Conservation (phyloP, 78 protist genomes). For the Chrysochromulina tobinii region DNA sequence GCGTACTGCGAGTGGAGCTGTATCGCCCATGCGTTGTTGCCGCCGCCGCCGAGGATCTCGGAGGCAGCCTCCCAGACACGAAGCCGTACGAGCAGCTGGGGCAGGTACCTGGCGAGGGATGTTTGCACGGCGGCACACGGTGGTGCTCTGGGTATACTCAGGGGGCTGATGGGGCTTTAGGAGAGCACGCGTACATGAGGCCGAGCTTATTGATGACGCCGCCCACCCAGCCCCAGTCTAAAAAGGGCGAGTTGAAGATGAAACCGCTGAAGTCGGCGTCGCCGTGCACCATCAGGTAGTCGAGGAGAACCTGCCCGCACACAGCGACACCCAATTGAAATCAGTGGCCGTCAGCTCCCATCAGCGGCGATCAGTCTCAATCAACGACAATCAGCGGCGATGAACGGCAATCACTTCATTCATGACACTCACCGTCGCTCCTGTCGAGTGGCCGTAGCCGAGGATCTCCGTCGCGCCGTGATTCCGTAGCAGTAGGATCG, state of each 20-base stretch:
- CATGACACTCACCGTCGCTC: background rate
- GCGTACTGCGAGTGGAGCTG: background rate
- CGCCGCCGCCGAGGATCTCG: background rate
- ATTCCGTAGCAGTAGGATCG: background rate
- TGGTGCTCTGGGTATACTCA: too few relatives aligned
- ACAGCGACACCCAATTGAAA: too few relatives aligned
- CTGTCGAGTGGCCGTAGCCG: background rate
- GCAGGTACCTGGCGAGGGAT: background rate
- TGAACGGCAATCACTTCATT: too few relatives aligned
- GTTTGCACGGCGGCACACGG: too few relatives aligned
- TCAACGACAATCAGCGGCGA: too few relatives aligned
- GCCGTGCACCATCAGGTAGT: slow-evolving; percentile 6
- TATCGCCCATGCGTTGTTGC: background rate
- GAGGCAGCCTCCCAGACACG: background rate
- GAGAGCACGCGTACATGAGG: too few relatives aligned
- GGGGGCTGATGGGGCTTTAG: too few relatives aligned
- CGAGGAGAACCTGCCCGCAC: background rate
- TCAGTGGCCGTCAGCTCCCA: too few relatives aligned
- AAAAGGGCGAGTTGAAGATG: background rate
- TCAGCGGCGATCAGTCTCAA: too few relatives aligned
- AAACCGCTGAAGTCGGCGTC: background rate
- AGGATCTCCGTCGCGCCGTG: background rate
- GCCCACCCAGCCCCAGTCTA: background rate
- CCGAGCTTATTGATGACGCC: background rate
- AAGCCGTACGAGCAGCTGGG: background rate